Percentiles rank a stretch among this genome's conserved stretches.
Conservation (phyloP, 2,329 filamentous ascomycete species). For the Hypoxylon rubiginosum region DNA sequence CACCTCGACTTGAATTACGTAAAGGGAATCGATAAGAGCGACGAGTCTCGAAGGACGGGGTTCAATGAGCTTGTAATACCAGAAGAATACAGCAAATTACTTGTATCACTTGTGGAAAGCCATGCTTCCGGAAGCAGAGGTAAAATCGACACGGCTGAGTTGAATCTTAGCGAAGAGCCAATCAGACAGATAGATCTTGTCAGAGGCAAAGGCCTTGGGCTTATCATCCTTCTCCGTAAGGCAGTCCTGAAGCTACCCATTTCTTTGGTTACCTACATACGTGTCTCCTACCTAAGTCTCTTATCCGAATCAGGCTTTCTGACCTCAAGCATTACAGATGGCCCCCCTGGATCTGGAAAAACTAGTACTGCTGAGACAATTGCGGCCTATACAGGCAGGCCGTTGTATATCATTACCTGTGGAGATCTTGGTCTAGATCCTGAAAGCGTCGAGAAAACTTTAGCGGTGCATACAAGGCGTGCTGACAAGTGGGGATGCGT, state of each 20-base stretch:
- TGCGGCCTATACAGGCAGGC: constrained; percentile 10
- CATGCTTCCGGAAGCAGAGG: constrained; percentile 4
- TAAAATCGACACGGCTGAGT: background rate
- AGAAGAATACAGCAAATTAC: background rate
- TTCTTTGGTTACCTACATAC: background rate
- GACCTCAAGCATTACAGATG: background rate
- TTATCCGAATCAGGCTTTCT: background rate
- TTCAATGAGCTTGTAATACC: constrained; percentile 9
- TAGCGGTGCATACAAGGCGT: constrained; percentile 1
- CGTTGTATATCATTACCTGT: constrained; percentile 11
- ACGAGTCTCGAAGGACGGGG: constrained; percentile 1
- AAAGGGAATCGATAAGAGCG: constrained; percentile 1
- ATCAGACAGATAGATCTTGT: constrained; percentile 9
- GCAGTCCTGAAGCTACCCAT: no score
- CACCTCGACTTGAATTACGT: background rate
- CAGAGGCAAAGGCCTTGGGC: constrained; percentile 12
- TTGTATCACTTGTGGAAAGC: constrained; percentile 12
- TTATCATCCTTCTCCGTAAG: constrained; percentile 12
- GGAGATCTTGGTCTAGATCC: constrained; percentile 30
- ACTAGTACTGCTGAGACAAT: constrained; percentile 18
- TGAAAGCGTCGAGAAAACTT: constrained; percentile 14
- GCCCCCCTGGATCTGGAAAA: constrained; percentile 11
- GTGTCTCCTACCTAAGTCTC: background rate
- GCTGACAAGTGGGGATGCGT: constrained; percentile 24
- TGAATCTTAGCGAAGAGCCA: background rate